These are phyloP conservation scores for Aspergillus nidulans DNA, from an alignment of 495 filamentous ascomycete species.

Conservation along the genomic window DNA sequence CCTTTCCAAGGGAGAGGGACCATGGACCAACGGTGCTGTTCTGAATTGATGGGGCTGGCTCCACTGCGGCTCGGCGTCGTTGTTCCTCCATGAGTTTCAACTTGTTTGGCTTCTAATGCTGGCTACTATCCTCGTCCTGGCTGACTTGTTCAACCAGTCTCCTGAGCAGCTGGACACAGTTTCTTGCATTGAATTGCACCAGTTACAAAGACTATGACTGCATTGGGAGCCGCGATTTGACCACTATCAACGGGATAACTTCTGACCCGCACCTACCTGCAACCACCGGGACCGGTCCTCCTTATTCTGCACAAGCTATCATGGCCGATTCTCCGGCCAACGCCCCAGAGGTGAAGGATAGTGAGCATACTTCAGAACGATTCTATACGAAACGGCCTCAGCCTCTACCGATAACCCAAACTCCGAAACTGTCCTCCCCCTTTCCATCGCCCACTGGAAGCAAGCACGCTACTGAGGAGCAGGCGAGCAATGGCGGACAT, in stretches of 20 bases:
- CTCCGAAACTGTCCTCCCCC: conserved; percentile 27
- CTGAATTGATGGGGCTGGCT: conserved; percentile 21
- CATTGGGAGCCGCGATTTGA: not conserved
- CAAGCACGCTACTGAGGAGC: conserved; percentile 19
- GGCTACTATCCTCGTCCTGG: conserved; percentile 11
- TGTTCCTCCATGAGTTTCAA: not conserved
- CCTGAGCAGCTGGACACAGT: not conserved
- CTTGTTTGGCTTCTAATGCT: conserved; percentile 25
- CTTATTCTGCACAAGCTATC: conserved; percentile 3
- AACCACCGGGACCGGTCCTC: not conserved
- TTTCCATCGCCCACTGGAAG: conserved; percentile 33
- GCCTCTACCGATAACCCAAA: conserved; percentile 21
- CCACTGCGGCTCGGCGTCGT: conserved; percentile 26
- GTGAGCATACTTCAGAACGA: conserved; percentile 18
- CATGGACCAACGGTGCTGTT: conserved; percentile 16
- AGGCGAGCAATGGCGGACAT: conserved; percentile 11
- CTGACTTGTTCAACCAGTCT: not conserved
- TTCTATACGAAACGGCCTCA: conserved; percentile 23
- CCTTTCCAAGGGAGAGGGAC: conserved; percentile 3
- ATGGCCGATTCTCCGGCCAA: conserved; percentile 27
- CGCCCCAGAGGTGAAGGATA: conserved; percentile 18
- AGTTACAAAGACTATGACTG: not conserved
- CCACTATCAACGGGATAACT: conserved; percentile 4
- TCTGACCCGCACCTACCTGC: conserved; percentile 11
- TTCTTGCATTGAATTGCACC: not conserved